Conservation (phyloP, 192 early-diverging fungal genomes). For the Podila horticola region DNA sequence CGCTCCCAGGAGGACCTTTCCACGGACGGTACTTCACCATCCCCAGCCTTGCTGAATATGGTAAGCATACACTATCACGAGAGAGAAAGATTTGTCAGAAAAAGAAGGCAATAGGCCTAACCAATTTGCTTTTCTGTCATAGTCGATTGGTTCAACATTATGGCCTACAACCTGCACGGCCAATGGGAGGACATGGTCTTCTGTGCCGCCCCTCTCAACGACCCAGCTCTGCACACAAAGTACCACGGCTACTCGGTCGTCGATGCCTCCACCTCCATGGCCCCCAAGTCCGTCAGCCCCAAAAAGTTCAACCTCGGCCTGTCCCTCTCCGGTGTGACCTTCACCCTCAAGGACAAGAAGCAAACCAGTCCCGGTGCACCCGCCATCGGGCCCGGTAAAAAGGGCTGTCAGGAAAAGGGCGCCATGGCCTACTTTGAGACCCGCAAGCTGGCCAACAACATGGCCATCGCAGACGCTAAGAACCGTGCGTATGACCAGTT, state of each 20-base stretch:
- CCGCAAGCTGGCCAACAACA: constrained; percentile 16
- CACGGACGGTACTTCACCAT: constrained; percentile 40
- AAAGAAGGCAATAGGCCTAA: neutral
- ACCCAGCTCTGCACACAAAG: constrained; percentile 29
- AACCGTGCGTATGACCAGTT: constrained; percentile 17
- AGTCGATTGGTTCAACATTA: constrained; percentile 53
- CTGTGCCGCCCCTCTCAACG: constrained; percentile 41
- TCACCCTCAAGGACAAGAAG: constrained; percentile 43
- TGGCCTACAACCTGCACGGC: constrained; percentile 51
- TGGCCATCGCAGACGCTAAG: constrained; percentile 17
- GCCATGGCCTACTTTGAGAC: constrained; percentile 50
- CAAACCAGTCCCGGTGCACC: constrained; percentile 34
- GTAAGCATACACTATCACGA: constrained; percentile 3
- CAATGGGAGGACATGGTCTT: constrained; percentile 52
- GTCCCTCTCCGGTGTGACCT: constrained; percentile 46
- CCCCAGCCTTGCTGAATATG: constrained; percentile 32
- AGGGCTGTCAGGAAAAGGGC: constrained; percentile 50
- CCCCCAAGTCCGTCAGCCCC: constrained; percentile 30
- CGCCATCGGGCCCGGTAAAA: constrained; percentile 33
- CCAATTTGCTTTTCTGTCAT: neutral
- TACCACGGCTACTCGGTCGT: constrained; percentile 45
- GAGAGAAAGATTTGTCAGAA: neutral
- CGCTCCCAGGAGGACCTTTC: constrained; percentile 40
- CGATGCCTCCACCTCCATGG: constrained; percentile 44
- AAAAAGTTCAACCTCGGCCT: constrained; percentile 46